Evolutionary conservation across 108 stramenopile genomes (phyloP), one percentile per base, ranked within the genome.

Genomic region (Nitzschia sp.): DNA sequence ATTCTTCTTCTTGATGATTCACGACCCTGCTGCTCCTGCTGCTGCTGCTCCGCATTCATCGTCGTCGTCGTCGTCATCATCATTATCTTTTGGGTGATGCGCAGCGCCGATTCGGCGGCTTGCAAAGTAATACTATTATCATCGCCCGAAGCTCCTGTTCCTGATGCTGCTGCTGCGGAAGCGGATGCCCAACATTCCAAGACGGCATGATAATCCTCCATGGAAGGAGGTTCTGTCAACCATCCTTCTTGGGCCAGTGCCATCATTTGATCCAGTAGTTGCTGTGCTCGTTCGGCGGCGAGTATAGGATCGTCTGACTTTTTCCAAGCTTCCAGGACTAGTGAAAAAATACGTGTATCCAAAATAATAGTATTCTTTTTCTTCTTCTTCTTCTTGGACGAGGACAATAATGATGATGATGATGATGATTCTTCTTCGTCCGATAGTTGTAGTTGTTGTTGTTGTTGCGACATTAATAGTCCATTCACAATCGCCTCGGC

Each of bases 321-420:
- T 47, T 75, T 67, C 73, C 73, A 75, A 19, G 73, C 73, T 52
- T 62, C 46, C 50, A 75, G 25, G 22, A 62, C 66, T 50, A 68
- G 25, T 3, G 66, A 67, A 31, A 75, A 75, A 22, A 75, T 45
- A 8, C 48, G 47, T 0, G 65, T 62, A 45, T 75, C 73, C 58
- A 75, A 22, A 15, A 25, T 63, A 13, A 16, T 21, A 8, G 2
- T 16, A 1, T 19, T 65, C 33, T 30, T 23, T 45, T 22, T 21
- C n/a, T n/a, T n/a, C n/a, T n/a, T n/a, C n/a, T n/a, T n/a, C n/a
- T n/a, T n/a, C n/a, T n/a, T n/a, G n/a, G n/a, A n/a, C n/a, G 22
- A 45, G 8, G 21, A 45, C 21, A 9, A 45, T 0, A 4, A 53
- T 33, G n/a, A n/a, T n/a, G n/a, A n/a, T n/a, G n/a, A n/a, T n/a